Evolutionary conservation across 331 rosid species (phyloP).

Genomic region (Malus hybrid): DNA sequence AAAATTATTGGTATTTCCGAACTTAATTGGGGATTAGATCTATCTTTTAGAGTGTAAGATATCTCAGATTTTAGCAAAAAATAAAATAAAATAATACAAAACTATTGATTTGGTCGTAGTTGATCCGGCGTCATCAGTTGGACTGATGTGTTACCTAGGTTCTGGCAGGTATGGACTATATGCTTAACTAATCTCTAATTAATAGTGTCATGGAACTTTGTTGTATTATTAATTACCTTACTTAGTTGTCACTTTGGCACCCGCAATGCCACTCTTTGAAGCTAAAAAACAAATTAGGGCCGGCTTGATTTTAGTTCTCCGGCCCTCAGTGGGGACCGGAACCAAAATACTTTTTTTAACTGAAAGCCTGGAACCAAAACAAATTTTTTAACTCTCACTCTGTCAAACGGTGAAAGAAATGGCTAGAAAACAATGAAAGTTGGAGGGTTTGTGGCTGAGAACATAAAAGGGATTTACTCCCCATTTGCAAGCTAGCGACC

Average conservation of each 20-base stretch:
- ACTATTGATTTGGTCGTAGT: neutral
- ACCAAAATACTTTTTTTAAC: no score
- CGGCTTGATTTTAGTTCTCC: neutral
- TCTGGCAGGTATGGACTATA: neutral
- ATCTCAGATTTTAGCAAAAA: no score
- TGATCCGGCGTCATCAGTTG: neutral
- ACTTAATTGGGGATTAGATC: no score
- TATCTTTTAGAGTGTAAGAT: no score
- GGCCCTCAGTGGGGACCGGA: neutral
- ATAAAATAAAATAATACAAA: no score
- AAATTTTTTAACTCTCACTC: no score
- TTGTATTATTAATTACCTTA: neutral
- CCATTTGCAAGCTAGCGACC: neutral
- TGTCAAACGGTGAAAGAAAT: neutral
- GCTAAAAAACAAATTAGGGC: neutral
- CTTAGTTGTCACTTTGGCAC: neutral
- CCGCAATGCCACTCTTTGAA: neutral
- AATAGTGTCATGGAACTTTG: neutral
- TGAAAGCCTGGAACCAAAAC: no score
- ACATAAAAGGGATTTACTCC: neutral
- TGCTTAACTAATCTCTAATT: neutral
- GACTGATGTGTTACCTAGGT: neutral
- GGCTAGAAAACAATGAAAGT: neutral
- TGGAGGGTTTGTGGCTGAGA: neutral
- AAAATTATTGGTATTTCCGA: no score